These are phyloP conservation scores for Hamigera avellanea DNA, from an alignment of 495 filamentous ascomycete genomes.

Conservation along the genomic window DNA sequence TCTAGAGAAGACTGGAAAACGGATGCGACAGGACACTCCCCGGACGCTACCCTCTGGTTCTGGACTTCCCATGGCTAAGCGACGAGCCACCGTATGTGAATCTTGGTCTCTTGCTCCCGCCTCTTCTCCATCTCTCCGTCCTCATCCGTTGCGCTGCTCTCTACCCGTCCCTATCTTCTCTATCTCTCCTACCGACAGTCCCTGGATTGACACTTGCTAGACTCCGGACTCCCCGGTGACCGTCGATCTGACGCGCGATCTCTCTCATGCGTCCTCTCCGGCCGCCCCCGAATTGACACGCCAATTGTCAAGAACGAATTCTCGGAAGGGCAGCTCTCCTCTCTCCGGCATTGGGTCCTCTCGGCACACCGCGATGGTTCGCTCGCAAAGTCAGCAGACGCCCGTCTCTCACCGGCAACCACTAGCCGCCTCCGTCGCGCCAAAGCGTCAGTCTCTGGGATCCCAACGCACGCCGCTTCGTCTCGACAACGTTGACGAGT, in stretches of 20 bases:
- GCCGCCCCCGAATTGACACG: slow-evolving; percentile 15
- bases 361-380: slow-evolving; percentile 28
- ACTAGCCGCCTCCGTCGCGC: slow-evolving; percentile 11
- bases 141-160: slow-evolving; percentile 14
- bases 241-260: slow-evolving; percentile 22
- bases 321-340: slow-evolving; percentile 13
- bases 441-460: slow-evolving; percentile 26
- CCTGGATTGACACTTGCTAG: slow-evolving; percentile 39
- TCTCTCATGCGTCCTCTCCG: slow-evolving; percentile 23
- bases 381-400: slow-evolving; percentile 34
- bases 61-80: slow-evolving; percentile 34
- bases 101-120: slow-evolving; percentile 32
- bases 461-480: slow-evolving; percentile 15
- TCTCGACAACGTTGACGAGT: slow-evolving; percentile 30
- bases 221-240: slow-evolving; percentile 30
- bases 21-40: slow-evolving; percentile 34
- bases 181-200: slow-evolving; percentile 14
- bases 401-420: slow-evolving; percentile 25
- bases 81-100: slow-evolving; percentile 40
- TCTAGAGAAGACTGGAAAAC: slow-evolving; percentile 29
- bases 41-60: slow-evolving; percentile 27
- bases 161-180: slow-evolving; percentile 5
- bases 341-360: slow-evolving; percentile 12
- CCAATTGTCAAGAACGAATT: slow-evolving; percentile 15
- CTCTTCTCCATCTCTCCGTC: slow-evolving; percentile 9